These are phyloP conservation scores for Diaporthe sp. DNA, from an alignment of 2,329 filamentous ascomycete species.

Conservation along the genomic window DNA sequence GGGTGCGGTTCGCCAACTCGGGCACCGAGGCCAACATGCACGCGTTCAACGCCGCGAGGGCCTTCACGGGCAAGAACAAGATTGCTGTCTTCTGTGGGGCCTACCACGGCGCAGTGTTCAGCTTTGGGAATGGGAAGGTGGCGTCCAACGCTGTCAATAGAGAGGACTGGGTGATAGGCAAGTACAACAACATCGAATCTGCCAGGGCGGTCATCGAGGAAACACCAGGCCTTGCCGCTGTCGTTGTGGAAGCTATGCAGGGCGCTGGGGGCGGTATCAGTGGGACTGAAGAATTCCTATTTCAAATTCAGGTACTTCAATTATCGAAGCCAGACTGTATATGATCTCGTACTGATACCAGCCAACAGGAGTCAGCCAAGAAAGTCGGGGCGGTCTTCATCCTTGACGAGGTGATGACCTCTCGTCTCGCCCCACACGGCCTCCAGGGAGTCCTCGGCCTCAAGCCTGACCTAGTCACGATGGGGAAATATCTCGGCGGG, in stretches of 20 bases:
- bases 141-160: slow-evolving; percentile 63
- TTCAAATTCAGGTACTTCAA: slow-evolving; percentile 55
- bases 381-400: slow-evolving; percentile 69
- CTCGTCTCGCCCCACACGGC: slow-evolving; percentile 67
- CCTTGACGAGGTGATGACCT: slow-evolving; percentile 81
- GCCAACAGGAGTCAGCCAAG: slow-evolving; percentile 46
- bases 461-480: slow-evolving; percentile 68
- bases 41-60: slow-evolving; percentile 68
- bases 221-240: slow-evolving; percentile 66
- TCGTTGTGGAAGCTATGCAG: slow-evolving; percentile 77
- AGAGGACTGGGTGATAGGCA: slow-evolving; percentile 71
- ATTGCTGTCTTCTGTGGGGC: slow-evolving; percentile 65
- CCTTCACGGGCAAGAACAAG: slow-evolving; percentile 59
- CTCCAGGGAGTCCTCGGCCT: slow-evolving; percentile 59
- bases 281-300: slow-evolving; percentile 67
- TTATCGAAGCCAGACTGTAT: fast-evolving
- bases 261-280: slow-evolving; percentile 72
- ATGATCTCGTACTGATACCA: background rate
- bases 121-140: slow-evolving; percentile 51
- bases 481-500: slow-evolving; percentile 72
- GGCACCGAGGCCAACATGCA: slow-evolving; percentile 77
- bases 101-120: slow-evolving; percentile 65
- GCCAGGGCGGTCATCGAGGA: slow-evolving; percentile 59
- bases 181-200: slow-evolving; percentile 71
- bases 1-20: slow-evolving; percentile 74